Evolutionary conservation across 1,284 basidiomycete species (phyloP), one percentile per base, ranked within the genome.

Genomic region (Phlebopus sp.): DNA sequence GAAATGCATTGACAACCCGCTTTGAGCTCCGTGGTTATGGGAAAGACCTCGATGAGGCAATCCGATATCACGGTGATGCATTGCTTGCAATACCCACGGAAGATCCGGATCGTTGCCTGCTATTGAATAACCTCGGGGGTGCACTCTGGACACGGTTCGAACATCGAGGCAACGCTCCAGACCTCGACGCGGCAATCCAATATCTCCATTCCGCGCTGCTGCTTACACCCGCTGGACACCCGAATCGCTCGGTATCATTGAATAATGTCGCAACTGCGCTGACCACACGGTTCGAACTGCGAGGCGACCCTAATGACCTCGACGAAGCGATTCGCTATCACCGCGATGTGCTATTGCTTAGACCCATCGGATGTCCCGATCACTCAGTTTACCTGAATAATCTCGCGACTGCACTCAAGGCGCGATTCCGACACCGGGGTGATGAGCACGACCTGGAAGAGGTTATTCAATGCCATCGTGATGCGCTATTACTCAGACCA

Each of bases 261-360:
- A 31, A 31, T n/a, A 57, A 54, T 44, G 52, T 64, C 34, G 61
- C 52, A 4, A 45, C 23, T 18, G 53, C 56, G 25, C 36, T 59
- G 3, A 21, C 35, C 14, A 36, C 39, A 13, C 52, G 56, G 3
- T 62, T 55, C 37, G 32, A 54, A n/a, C 47, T 52, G 35, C 15
- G 38, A 4, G n/a, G n/a, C 21, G 21, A 23, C 21, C 4, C 4
- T 23, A 23, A 23, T 23, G 21, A 23, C 21, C 21, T 23, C 4
- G 6, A 23, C 21, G 21, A 23, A 6, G 21, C 21, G 6, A 6
- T 23, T 3, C 4, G 6, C 4, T 6, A 23, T 23, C 21, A 25
- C 9, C 43, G 21, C 14, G 44, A 39, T 8, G 53, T 54, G 5
- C 48, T 64, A 6, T 47, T 43, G 4, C 47, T 59, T 9, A 49